Base-by-base conservation (phyloP, 164 flowering plant genomes). In the Dillenia suffruticosa region DNA sequence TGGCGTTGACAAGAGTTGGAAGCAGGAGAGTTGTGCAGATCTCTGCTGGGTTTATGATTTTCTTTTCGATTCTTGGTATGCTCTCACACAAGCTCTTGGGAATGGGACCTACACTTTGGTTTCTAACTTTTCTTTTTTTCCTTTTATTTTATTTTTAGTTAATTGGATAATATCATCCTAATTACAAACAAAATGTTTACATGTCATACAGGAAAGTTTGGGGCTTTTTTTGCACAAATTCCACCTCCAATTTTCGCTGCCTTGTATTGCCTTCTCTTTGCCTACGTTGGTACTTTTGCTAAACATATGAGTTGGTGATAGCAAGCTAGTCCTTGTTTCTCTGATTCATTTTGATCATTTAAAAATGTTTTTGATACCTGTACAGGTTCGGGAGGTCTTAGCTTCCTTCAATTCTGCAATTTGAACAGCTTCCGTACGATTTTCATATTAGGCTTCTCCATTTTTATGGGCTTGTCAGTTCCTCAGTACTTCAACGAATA, bases 21-120 rank as follows among this genome's bases (percentile, higher is more conserved):
- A 94, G 99, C 78, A 77, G 97, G 66, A 86, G 94, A 76, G 99
- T 94, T 61, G 95, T 94, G 45, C 99, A 94, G 72, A 94, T 94
- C 56, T 83, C 99, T 22, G 97, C 99, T 59, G 96, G 90, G 32
- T 94, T 94, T 74, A 94, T 94, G 99, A 75, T 94, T 66, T 94
- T 94, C 86, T 94, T 94, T 68, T 94, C 99, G 24, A 69, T 94
- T 74, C 93, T 94, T 13, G 99, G 99, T 91, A 68, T 70, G 75
- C 63, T 53, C 22, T 60, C 17, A 43, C 7, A 3, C 9, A 1
- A 17, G 50, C 10, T 8, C 16, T 52, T 8, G 22, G 17, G 24
- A n/a, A 15, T 16, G 17, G 5, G 16, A 32, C 9, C 32, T n/a
- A 19, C 22, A 19, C 22, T 19, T 19, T 19, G 22, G 22, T 19